Evolutionary conservation across 2,329 filamentous ascomycete genomes (phyloP).

Genomic region (Chaetomium sp.): DNA sequence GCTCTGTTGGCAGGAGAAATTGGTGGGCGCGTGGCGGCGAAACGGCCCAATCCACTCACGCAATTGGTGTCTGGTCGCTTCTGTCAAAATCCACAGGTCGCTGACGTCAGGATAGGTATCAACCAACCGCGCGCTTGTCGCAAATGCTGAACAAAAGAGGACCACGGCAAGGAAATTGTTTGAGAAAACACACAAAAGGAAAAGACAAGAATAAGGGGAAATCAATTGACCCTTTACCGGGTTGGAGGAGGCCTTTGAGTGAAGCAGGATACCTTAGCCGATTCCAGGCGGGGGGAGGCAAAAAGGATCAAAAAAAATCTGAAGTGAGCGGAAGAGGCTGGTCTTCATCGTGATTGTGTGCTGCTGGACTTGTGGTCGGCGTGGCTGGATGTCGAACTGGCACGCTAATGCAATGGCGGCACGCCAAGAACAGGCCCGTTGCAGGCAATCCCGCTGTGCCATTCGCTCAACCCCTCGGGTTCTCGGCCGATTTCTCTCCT

Average conservation of each 20-base stretch:
- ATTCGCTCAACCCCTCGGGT: neutral
- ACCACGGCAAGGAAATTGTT: neutral
- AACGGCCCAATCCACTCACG: neutral
- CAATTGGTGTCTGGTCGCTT: neutral
- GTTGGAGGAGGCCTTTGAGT: too few relatives aligned
- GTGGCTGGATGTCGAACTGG: too few relatives aligned
- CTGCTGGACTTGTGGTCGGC: too few relatives aligned
- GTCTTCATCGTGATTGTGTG: too few relatives aligned
- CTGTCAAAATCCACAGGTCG: neutral
- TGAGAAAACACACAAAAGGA: too few relatives aligned
- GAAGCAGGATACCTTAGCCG: too few relatives aligned
- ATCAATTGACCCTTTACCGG: too few relatives aligned
- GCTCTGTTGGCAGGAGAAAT: too few relatives aligned
- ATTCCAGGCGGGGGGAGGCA: too few relatives aligned
- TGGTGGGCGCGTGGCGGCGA: neutral
- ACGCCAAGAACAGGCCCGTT: conserved; percentile 1
- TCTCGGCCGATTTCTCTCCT: neutral
- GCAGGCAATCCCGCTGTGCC: neutral
- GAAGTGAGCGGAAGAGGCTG: too few relatives aligned
- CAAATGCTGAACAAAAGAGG: neutral
- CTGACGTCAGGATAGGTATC: conserved; percentile 8
- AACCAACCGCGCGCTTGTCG: neutral
- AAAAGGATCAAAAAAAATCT: too few relatives aligned
- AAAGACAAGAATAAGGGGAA: too few relatives aligned
- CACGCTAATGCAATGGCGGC: conserved; percentile 3